Conservation (phyloP, 306 rosid genomes). For the Hippophae rhamnoides region DNA sequence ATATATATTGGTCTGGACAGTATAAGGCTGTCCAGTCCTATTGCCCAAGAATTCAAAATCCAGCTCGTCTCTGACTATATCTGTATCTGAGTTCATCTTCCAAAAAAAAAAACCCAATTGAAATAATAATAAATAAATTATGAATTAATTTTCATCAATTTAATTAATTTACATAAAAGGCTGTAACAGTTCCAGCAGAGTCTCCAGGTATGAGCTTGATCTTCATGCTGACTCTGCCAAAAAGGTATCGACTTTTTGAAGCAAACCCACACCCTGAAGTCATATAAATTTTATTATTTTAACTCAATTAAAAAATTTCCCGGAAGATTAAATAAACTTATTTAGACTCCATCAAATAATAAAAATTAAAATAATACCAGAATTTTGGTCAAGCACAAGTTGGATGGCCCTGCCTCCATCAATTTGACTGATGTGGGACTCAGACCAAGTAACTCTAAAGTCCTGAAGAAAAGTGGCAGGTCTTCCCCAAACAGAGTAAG, state of each 20-base stretch:
- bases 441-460: slow-evolving; percentile 66
- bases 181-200: slow-evolving; percentile 95
- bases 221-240: slow-evolving; percentile 94
- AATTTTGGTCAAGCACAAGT: slow-evolving; percentile 72
- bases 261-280: slow-evolving; percentile 81
- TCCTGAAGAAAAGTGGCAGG: slow-evolving; percentile 72
- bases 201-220: slow-evolving; percentile 86
- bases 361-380: slow-evolving; percentile 31
- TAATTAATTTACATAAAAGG: slow-evolving; percentile 50
- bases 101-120: background rate
- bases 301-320: too few relatives aligned
- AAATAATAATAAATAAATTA: background rate
- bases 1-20: slow-evolving; percentile 83
- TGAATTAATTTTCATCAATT: background rate
- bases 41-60: slow-evolving; percentile 96
- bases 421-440: slow-evolving; percentile 56
- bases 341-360: background rate
- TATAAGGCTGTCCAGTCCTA: slow-evolving; percentile 74
- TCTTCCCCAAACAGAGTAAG: slow-evolving; percentile 34
- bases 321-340: too few relatives aligned
- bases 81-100: slow-evolving; percentile 8
- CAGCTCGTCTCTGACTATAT: slow-evolving; percentile 52
- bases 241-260: slow-evolving; percentile 59
- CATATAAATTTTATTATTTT: background rate
- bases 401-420: slow-evolving; percentile 77